Evolutionary conservation across 352 stramenopile genomes (phyloP), one percentile per base, ranked within the genome.

Genomic region (Aphanomyces cochlioides): DNA sequence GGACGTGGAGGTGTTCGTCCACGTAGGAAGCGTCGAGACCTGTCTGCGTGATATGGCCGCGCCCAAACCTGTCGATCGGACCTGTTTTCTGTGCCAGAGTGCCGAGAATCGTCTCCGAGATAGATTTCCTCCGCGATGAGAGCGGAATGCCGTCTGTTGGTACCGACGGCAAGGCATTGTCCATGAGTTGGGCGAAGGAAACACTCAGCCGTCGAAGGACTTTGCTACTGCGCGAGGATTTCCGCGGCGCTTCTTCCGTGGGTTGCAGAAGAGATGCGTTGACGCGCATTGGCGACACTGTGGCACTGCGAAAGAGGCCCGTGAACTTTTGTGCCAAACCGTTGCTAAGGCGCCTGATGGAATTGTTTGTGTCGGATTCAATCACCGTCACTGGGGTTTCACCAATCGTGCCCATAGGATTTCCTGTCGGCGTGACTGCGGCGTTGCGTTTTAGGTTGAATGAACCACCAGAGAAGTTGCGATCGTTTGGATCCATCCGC

Each of bases 401-500:
- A 12, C 54, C 54, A n/a, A 61, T 61, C 6, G 15, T 37, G 17
- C 10, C 15, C 54, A 61, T 61, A 1, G 7, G 19, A 37, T 61
- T 61, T 28, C 28, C 21, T 10, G 37, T 7, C 15, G 54, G 54
- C 17, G 54, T 13, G 28, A 39, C 54, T n/a, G 28, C 15, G 6
- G 7, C 21, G 10, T 50, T 50, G 4, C 21, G 54, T 37, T 61
- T 61, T 1, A 61, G n/a, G 34, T 61, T 61, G 54, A 61, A 61
- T 13, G 54, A 61, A 28, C 54, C 54, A 37, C 54, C 54, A 37
- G 54, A 61, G 54, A 43, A 61, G 21, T 61, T 61, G 54, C 54
- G 54, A 5, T 61, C 54, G 1, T 37, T 61, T 10, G 54, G 28
- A 1, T 19, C 2, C 17, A 61, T 61, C 6, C 54, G 54, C 19